phyloP scores from a whole-genome alignment of 202 grass and related monocot genomes.

The Cymbopogon flexuosus region DNA sequence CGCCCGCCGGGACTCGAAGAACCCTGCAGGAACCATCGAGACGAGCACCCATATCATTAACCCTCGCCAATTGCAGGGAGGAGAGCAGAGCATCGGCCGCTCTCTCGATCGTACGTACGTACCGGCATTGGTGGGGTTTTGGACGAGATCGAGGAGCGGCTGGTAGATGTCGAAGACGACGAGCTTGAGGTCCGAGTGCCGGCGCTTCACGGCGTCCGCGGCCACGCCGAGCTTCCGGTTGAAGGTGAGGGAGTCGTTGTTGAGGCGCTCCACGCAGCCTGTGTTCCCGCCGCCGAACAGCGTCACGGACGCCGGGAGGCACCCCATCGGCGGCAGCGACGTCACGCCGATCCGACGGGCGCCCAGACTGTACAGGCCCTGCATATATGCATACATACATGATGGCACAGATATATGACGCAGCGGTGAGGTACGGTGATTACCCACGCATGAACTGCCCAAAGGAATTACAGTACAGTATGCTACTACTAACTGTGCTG shows the following conservation, averaged over 20 bases:
- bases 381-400: neutral
- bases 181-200: constrained; percentile 63
- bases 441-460: neutral
- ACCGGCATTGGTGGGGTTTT: constrained; percentile 55
- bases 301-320: constrained; percentile 68
- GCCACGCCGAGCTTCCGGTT: constrained; percentile 59
- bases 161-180: constrained; percentile 82
- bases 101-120: neutral
- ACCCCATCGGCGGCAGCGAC: constrained; percentile 78
- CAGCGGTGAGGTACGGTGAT: neutral
- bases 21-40: constrained; percentile 27
- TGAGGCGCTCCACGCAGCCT: constrained; percentile 59
- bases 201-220: constrained; percentile 39
- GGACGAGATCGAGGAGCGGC: constrained; percentile 64
- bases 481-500: neutral
- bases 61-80: neutral
- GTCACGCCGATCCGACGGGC: constrained; percentile 87
- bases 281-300: constrained; percentile 54
- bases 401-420: neutral
- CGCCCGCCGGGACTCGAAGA: constrained; percentile 67
- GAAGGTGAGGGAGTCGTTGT: constrained; percentile 62
- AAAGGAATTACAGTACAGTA: neutral
- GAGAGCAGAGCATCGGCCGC: neutral
- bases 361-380: constrained; percentile 64
- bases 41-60: neutral